Conservation (phyloP, 345 rosid species). For the Adansonia digitata region DNA sequence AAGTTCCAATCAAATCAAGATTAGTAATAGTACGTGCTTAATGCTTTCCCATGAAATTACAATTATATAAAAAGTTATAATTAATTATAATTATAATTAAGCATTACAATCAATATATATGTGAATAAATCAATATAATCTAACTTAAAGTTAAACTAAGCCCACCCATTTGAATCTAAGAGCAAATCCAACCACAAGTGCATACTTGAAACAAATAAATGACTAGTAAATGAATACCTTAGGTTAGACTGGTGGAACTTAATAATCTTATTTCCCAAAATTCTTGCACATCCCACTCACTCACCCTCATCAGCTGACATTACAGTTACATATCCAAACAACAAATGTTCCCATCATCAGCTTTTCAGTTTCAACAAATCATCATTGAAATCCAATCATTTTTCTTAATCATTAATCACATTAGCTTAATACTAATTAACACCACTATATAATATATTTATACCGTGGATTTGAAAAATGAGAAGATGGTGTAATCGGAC, state of each 20-base stretch:
- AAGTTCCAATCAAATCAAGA: not conserved
- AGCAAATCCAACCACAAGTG: no score
- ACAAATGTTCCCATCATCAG: not conserved
- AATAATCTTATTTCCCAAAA: not conserved
- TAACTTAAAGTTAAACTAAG: no score
- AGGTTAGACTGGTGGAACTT: not conserved
- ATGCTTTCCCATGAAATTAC: no score
- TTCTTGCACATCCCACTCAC: not conserved
- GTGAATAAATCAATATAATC: no score
- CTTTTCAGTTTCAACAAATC: not conserved
- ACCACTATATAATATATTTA: not conserved
- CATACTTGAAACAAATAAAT: no score
- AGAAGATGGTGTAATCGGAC: not conserved
- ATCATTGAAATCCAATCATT: not conserved
- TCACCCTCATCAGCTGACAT: not conserved
- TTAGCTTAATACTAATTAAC: not conserved
- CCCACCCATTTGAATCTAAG: no score
- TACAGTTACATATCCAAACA: not conserved
- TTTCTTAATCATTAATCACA: not conserved
- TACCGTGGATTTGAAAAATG: not conserved
- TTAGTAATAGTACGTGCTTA: no score
- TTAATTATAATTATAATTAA: no score
- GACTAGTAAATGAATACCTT: not conserved
- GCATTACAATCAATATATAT: no score
- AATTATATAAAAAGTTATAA: no score